phyloP scores from a whole-genome alignment of 2,329 filamentous ascomycete species.

The Trichoderma sp. region DNA sequence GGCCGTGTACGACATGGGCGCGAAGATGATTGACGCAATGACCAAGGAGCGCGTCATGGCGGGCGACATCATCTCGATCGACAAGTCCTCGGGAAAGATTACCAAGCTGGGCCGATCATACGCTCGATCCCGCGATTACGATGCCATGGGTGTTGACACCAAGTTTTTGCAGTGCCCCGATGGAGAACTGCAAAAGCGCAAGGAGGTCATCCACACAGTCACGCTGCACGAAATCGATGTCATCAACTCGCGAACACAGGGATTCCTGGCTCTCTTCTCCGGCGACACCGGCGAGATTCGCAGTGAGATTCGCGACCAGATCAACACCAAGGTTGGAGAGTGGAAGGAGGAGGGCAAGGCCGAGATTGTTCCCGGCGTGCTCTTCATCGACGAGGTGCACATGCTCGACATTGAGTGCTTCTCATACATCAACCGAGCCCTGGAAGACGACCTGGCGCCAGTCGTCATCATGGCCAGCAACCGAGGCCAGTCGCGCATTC shows the following conservation, averaged over 20 bases:
- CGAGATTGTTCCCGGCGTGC: slow-evolving; percentile 92
- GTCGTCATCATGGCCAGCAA: slow-evolving; percentile 99
- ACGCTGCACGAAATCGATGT: slow-evolving; percentile 98
- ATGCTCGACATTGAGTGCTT: slow-evolving; percentile 99
- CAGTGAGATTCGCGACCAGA: slow-evolving; percentile 96
- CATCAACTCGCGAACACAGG: slow-evolving; percentile 98
- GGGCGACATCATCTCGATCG: slow-evolving; percentile 96
- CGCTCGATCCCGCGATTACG: slow-evolving; percentile 93
- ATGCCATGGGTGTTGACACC: slow-evolving; percentile 97
- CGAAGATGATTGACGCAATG: slow-evolving; percentile 99
- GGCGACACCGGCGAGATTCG: slow-evolving; percentile 98
- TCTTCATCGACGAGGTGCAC: slow-evolving; percentile 99
- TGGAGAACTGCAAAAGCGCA: slow-evolving; percentile 94
- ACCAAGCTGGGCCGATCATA: slow-evolving; percentile 95
- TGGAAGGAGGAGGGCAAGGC: slow-evolving; percentile 99
- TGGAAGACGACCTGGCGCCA: slow-evolving; percentile 91
- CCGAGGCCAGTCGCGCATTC: slow-evolving; percentile 85
- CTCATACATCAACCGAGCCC: slow-evolving; percentile 94
- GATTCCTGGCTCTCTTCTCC: slow-evolving; percentile 94
- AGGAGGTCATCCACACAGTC: slow-evolving; percentile 96
- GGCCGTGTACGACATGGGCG: slow-evolving; percentile 98
- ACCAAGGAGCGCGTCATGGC: slow-evolving; percentile 99
- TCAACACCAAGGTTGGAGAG: slow-evolving; percentile 97
- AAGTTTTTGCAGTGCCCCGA: slow-evolving; percentile 98
- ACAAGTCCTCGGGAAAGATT: slow-evolving; percentile 98